Percentiles rank a stretch among this genome's conserved stretches.
Evolutionary conservation across 768 basidiomycete genomes (phyloP).

Genomic region (Boletus reticulatus): DNA sequence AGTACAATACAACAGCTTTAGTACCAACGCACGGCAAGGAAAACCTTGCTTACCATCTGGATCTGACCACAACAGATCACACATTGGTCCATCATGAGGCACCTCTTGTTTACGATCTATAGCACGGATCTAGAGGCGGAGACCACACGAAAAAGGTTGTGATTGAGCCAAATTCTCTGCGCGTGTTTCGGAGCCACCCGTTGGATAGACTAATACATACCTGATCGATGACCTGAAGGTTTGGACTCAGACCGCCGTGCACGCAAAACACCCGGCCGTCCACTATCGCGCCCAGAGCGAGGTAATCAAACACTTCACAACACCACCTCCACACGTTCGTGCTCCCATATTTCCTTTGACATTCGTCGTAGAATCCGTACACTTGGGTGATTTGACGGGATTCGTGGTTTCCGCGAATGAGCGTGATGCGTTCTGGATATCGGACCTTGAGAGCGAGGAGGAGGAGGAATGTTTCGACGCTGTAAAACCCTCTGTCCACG

Average conservation of each 20-base stretch:
- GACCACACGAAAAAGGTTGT: constrained; percentile 19
- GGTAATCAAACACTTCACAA: constrained; percentile 97
- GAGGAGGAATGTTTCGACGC: constrained; percentile 93
- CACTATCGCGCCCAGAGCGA: constrained; percentile 92
- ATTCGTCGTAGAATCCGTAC: constrained; percentile 95
- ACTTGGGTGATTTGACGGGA: constrained; percentile 97
- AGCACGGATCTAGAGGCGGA: constrained; percentile 68
- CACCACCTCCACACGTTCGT: constrained; percentile 98
- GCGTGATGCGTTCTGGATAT: constrained; percentile 95
- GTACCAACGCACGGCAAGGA: constrained; percentile 7
- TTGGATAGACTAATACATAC: constrained; percentile 41
- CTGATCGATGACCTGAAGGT: constrained; percentile 84
- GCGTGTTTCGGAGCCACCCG: constrained; percentile 19
- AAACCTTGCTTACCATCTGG: constrained; percentile 70
- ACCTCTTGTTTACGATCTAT: constrained; percentile 98
- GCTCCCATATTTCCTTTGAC: constrained; percentile 91
- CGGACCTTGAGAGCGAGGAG: constrained; percentile 95
- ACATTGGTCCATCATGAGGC: constrained; percentile 98
- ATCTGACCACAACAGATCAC: constrained; percentile 98
- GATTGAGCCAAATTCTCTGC: constrained; percentile 15
- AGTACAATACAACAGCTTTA: constrained; percentile 29
- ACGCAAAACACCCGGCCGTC: constrained; percentile 97
- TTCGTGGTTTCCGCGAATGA: constrained; percentile 98
- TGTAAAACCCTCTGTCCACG: constrained; percentile 96
- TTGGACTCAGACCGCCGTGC: constrained; percentile 93